Evolutionary conservation across 1,139 yeast genomes (phyloP), one percentile per base, ranked within the genome.

Genomic region (Lodderomyces beijingensis): DNA sequence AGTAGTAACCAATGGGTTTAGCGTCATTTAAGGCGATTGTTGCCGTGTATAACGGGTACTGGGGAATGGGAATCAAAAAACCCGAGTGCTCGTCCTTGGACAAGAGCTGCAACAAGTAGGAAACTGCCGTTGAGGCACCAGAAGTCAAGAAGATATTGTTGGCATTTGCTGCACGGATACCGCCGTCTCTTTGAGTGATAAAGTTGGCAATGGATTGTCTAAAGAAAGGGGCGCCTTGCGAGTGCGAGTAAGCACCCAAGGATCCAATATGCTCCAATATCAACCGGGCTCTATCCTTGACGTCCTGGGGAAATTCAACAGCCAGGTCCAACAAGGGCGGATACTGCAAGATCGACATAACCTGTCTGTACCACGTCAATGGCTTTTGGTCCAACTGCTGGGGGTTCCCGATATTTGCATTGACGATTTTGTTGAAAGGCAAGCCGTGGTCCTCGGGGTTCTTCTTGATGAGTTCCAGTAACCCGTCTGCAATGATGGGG

Each of bases 401-500:
- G 2, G 98, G 98, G 55, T 93, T 93, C 22, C 98, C 98, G 42
- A 91, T 91, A 57, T 93, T 91, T 41, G 96, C 94, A 49, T 77
- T 79, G 51, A 91, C 80, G 46, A 91, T 86, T 41, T 74, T 63
- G 30, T 72, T 65, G 52, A 88, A 93, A 1, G 96, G 95, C 41
- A 87, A 63, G 2, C 85, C 76, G 23, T 66, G 70, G 14, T 81
- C 79, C 31, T 74, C 65, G 1, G 68, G 62, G 30, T 62, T 53
- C 18, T 57, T 53, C 31, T 83, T 62, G 42, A 79, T 72, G 30
- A 54, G 47, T 8, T 60, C 62, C 38, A 79, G 70, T 40, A 93
- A 65, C 53, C 88, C 86, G 51, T 89, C 97, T 14, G 98, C 97
- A 46, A 88, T 75, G 42, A 81, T 76, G n/a, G 98, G 96, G 37